phyloP scores from a whole-genome alignment of 768 basidiomycete species.

The Leccinum boreale region DNA sequence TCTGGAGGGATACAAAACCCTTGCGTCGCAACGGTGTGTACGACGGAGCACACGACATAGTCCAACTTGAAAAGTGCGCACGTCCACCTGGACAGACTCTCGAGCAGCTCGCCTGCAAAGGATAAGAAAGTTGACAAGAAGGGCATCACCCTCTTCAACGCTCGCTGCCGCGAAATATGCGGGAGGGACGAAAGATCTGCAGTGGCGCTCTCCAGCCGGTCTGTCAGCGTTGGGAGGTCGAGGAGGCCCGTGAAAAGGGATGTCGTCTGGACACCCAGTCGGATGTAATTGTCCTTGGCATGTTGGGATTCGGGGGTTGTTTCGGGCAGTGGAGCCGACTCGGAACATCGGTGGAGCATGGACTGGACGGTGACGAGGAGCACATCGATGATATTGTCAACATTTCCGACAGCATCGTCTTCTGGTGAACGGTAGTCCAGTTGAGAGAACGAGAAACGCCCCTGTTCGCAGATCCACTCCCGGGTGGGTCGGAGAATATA shows the following conservation, averaged over 20 bases:
- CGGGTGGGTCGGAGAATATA: constrained; percentile 27
- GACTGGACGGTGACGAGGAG: constrained; percentile 67
- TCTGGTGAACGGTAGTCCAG: neutral
- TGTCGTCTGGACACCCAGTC: constrained; percentile 43
- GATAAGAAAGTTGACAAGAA: constrained; percentile 67
- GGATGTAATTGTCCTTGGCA: constrained; percentile 48
- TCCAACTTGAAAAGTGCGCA: constrained; percentile 82
- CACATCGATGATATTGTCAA: constrained; percentile 51
- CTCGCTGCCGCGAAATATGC: constrained; percentile 30
- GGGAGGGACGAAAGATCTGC: constrained; percentile 35
- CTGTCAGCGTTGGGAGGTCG: constrained; percentile 42
- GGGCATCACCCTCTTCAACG: constrained; percentile 55
- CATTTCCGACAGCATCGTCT: constrained; percentile 6
- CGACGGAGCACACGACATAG: constrained; percentile 70
- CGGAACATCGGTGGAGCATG: constrained; percentile 43
- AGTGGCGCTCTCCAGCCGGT: constrained; percentile 40
- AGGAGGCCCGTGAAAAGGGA: constrained; percentile 48
- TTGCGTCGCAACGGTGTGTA: constrained; percentile 71
- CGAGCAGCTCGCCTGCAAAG: constrained; percentile 58
- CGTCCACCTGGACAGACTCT: constrained; percentile 58
- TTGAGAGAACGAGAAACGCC: constrained; percentile 17
- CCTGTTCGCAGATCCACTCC: constrained; percentile 32
- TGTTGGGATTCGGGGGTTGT: constrained; percentile 25
- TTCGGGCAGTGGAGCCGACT: constrained; percentile 3
- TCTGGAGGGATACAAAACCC: constrained; percentile 95